Conservation (phyloP, 2,329 filamentous ascomycete species). For the Pyricularia pennisetigena region DNA sequence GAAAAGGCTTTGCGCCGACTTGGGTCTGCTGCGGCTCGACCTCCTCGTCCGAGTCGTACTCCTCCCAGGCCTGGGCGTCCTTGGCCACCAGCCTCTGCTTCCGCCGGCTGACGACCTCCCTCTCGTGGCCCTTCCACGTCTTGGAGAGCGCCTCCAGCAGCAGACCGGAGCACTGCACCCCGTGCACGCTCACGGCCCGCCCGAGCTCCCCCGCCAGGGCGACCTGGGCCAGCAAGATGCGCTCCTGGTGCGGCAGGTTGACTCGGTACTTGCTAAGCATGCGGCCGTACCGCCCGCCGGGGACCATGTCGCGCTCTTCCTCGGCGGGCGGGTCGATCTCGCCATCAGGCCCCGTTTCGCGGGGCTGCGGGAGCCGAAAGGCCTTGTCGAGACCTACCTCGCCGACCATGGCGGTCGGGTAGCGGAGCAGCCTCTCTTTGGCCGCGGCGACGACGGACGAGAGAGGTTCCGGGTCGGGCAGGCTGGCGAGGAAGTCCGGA, state of each 20-base stretch:
- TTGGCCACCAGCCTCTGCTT: conserved; percentile 41
- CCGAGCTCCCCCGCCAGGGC: conserved; percentile 57
- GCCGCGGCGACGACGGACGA: conserved; percentile 37
- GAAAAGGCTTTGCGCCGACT: conserved; percentile 50
- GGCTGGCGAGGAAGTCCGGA: conserved; percentile 30
- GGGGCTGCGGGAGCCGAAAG: conserved; percentile 58
- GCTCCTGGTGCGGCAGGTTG: conserved; percentile 56
- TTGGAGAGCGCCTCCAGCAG: conserved; percentile 55
- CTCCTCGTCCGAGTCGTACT: conserved; percentile 17
- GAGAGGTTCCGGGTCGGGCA: conserved; percentile 50
- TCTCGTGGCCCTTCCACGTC: conserved; percentile 64
- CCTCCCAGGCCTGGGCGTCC: conserved; percentile 33
- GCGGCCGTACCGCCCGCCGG: conserved; percentile 61
- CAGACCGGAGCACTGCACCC: conserved; percentile 66
- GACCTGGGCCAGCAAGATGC: conserved; percentile 59
- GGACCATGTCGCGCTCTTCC: conserved; percentile 43
- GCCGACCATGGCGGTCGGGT: conserved; percentile 60
- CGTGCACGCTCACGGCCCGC: conserved; percentile 59
- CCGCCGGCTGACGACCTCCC: conserved; percentile 46
- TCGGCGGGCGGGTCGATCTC: conserved; percentile 13
- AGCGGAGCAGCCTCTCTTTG: conserved; percentile 38
- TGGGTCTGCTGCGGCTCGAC: conserved; percentile 15
- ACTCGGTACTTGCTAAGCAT: conserved; percentile 59
- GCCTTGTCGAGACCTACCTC: conserved; percentile 71
- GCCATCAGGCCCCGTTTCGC: background rate